These are phyloP conservation scores for Triticum urartu DNA, from an alignment of 176 grass and related monocot genomes.

Conservation along the genomic window DNA sequence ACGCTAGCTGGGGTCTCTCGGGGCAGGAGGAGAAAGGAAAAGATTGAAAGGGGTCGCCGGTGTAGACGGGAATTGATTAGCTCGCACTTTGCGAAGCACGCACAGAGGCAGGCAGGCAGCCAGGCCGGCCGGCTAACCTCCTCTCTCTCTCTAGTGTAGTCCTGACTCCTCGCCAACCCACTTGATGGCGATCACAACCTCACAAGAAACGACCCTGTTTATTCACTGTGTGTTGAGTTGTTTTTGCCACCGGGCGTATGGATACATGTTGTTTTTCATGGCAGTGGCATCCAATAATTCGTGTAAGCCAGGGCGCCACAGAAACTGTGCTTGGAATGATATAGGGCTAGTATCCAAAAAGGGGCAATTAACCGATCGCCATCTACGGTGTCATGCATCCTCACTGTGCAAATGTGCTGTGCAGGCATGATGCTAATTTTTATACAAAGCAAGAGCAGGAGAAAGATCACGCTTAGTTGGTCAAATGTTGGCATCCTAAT, in stretches of 20 bases:
- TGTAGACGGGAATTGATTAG: conserved; percentile 31
- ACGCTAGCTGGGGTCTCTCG: conserved; percentile 14
- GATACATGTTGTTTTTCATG: too few species aligned
- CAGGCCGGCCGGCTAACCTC: conserved; percentile 22
- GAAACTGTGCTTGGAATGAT: conserved; percentile 3
- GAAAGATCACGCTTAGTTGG: background rate
- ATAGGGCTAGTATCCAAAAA: background rate
- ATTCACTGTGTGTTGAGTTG: background rate
- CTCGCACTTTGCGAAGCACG: conserved; percentile 29
- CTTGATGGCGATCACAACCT: conserved; percentile 33
- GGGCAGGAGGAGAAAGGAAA: background rate
- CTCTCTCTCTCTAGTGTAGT: background rate
- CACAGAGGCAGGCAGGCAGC: background rate
- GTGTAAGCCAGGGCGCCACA: background rate
- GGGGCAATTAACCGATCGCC: background rate
- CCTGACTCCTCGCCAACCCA: background rate
- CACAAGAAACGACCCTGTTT: background rate
- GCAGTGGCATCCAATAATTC: conserved; percentile 2
- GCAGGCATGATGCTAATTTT: background rate
- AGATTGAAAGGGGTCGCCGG: conserved; percentile 24
- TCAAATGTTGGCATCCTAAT: conserved; percentile 16
- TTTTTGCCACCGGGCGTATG: background rate
- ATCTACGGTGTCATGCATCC: background rate
- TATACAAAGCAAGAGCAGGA: background rate
- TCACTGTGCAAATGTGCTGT: background rate